These are phyloP conservation scores for Cladosporium phlei DNA, from an alignment of 2,329 filamentous ascomycete genomes.

Conservation along the genomic window DNA sequence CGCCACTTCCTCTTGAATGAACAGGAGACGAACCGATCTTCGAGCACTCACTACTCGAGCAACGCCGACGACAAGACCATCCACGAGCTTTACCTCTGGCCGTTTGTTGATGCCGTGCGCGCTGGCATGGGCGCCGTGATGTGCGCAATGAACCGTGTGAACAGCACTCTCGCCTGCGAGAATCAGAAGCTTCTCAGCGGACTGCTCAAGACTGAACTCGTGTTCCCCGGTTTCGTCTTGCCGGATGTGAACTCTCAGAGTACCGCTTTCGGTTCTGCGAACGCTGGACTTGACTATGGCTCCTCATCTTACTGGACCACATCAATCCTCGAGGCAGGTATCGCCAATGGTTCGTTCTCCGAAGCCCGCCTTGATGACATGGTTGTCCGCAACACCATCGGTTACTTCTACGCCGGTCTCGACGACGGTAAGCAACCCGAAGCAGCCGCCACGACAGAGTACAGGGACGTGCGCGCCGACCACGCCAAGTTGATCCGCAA, in stretches of 20 bases:
- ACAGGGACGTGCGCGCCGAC: constrained; percentile 48
- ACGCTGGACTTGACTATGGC: constrained; percentile 52
- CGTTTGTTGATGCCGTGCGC: constrained; percentile 53
- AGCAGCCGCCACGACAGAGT: constrained; percentile 5
- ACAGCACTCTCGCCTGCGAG: constrained; percentile 58
- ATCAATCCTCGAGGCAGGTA: constrained; percentile 55
- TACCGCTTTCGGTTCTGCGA: constrained; percentile 53
- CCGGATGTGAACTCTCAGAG: constrained; percentile 67
- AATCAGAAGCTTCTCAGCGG: constrained; percentile 76
- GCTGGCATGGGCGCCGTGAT: constrained; percentile 63
- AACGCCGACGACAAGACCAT: constrained; percentile 24
- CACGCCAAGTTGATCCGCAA: constrained; percentile 70
- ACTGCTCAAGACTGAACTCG: constrained; percentile 75
- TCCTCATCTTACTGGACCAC: constrained; percentile 41
- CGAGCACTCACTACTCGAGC: constrained; percentile 24
- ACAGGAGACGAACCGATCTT: constrained; percentile 29
- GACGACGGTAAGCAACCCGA: constrained; percentile 22
- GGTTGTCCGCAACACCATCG: constrained; percentile 40
- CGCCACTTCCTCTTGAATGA: constrained; percentile 54
- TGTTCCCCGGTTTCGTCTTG: constrained; percentile 80
- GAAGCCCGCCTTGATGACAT: constrained; percentile 59
- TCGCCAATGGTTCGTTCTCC: constrained; percentile 54
- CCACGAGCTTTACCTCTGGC: constrained; percentile 24
- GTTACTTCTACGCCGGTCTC: constrained; percentile 59
- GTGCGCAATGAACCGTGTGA: constrained; percentile 71